Base-by-base conservation (phyloP, 345 rosid species). In the Stellera chamaejasme region DNA sequence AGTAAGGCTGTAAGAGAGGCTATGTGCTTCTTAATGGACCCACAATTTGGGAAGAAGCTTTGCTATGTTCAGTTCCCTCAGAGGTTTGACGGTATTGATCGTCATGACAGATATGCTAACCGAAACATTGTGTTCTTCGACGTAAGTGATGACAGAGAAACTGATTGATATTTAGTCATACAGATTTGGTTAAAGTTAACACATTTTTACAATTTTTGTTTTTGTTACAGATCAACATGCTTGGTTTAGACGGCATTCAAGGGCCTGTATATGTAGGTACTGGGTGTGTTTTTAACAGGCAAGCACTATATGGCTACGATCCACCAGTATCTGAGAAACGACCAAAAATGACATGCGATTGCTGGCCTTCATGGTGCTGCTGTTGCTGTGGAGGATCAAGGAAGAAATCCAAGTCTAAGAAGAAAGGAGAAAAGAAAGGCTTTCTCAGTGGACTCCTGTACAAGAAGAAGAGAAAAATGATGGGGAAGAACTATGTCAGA, bases 211-310 rank as follows among this genome's bases (percentile, higher is more conserved):
- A 23, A 54, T 43, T 45, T 43, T 28, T 4, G 10, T 44, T 60
- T 51, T 9, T 47, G 48, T 23, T 50, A 62, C 57, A 93, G 99
- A 84, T 93, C 60, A 93, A 93, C 71, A 86, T 93, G 97, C 72
- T 76, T 72, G 99, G 96, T 2, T 72, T 89, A 56, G 97, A 89
- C 55, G 99, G 99, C 28, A 64, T 89, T 60, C 97, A 93, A 77
- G 99, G 99, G 11, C 97, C 99, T 11, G 96, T 89, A 7, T 92
- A 92, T 3, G 99, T 92, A 1, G 99, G 99, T 53, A 92, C 99
- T 14, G 97, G 99, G 59, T 88, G 97, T 58, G 93, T 86, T 60
- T 92, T 92, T 83, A 87, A 93, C 58, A 71, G 94, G 70, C 96
- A 83, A 71, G 93, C 99, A 48, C 43, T 93, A 74, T 93, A 93